These are phyloP conservation scores for Suillus decipiens DNA, from an alignment of 768 basidiomycete species.

Conservation along the genomic window DNA sequence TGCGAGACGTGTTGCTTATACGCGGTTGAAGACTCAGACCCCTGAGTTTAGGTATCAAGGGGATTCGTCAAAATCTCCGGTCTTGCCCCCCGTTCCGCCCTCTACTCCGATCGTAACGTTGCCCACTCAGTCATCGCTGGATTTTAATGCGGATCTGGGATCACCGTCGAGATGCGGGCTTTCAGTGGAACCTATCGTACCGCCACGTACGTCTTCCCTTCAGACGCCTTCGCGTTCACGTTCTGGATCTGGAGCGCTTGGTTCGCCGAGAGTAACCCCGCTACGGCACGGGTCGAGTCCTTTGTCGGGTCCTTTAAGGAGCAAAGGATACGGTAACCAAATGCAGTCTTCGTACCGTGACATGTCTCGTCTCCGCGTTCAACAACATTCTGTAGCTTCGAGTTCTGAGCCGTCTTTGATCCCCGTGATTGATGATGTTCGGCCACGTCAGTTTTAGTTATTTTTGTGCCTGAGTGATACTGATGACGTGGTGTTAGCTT, in stretches of 20 bases:
- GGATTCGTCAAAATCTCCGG: constrained; percentile 22
- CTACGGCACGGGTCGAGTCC: constrained; percentile 44
- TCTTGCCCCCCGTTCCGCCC: constrained; percentile 18
- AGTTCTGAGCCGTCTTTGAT: constrained; percentile 84
- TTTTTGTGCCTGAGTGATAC: constrained; percentile 21
- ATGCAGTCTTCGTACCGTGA: constrained; percentile 42
- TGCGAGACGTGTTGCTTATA: constrained; percentile 41
- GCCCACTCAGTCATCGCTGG: constrained; percentile 26
- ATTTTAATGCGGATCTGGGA: constrained; percentile 29
- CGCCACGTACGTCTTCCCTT: constrained; percentile 34
- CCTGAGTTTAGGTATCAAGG: constrained; percentile 1
- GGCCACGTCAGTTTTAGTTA: constrained; percentile 43
- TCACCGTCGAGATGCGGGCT: constrained; percentile 51
- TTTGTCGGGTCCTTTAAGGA: constrained; percentile 47
- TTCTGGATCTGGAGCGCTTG: constrained; percentile 30
- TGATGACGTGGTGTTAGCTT: constrained; percentile 11
- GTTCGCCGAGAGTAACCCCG: constrained; percentile 36
- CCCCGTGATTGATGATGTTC: constrained; percentile 50
- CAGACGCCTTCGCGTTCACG: constrained; percentile 33
- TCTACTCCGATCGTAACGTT: constrained; percentile 27
- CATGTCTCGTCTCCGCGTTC: constrained; percentile 52
- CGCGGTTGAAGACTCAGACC: constrained; percentile 36
- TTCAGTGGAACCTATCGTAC: constrained; percentile 38
- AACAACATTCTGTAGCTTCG: constrained; percentile 72
- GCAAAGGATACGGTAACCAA: constrained; percentile 39